Evolutionary conservation across 2,329 filamentous ascomycete species (phyloP).

Genomic region (Amylocarpus encephaloides): DNA sequence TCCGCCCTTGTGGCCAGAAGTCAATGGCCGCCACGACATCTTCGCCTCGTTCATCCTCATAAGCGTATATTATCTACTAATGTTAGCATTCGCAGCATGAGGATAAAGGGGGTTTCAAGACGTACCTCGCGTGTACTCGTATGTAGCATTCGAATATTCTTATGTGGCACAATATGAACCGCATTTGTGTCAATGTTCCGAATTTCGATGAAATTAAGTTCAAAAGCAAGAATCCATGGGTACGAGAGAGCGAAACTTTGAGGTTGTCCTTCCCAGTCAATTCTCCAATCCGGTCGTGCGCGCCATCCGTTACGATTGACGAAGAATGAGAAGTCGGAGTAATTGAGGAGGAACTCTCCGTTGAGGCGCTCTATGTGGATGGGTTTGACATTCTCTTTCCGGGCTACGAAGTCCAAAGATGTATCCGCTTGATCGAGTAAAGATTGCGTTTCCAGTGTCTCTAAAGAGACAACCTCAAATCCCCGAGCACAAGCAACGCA

Average conservation of each 20-base stretch:
- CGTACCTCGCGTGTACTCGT: constrained; percentile 92
- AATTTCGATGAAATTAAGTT: constrained; percentile 95
- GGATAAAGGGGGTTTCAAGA: constrained; percentile 9
- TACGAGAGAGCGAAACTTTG: constrained; percentile 91
- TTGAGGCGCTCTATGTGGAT: constrained; percentile 97
- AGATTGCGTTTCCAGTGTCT: constrained; percentile 97
- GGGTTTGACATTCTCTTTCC: constrained; percentile 87
- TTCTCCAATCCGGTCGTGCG: constrained; percentile 90
- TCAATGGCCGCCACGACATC: constrained; percentile 93
- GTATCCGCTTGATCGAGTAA: constrained; percentile 96
- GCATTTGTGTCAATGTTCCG: constrained; percentile 90
- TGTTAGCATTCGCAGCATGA: constrained; percentile 25
- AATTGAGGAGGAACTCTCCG: constrained; percentile 95
- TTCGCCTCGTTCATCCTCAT: constrained; percentile 90
- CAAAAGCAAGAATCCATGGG: constrained; percentile 95
- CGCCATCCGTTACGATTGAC: constrained; percentile 98
- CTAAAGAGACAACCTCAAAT: constrained; percentile 93
- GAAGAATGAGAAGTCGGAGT: constrained; percentile 98
- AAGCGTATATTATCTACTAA: constrained; percentile 85
- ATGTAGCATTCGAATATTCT: constrained; percentile 96
- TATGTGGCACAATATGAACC: constrained; percentile 92
- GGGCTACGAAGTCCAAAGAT: constrained; percentile 91
- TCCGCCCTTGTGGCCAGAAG: constrained; percentile 61
- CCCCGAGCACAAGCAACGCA: constrained; percentile 93
- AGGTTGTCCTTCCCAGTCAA: constrained; percentile 93